phyloP scores from a whole-genome alignment of 2,329 filamentous ascomycete genomes.

The Penicillium sp. region DNA sequence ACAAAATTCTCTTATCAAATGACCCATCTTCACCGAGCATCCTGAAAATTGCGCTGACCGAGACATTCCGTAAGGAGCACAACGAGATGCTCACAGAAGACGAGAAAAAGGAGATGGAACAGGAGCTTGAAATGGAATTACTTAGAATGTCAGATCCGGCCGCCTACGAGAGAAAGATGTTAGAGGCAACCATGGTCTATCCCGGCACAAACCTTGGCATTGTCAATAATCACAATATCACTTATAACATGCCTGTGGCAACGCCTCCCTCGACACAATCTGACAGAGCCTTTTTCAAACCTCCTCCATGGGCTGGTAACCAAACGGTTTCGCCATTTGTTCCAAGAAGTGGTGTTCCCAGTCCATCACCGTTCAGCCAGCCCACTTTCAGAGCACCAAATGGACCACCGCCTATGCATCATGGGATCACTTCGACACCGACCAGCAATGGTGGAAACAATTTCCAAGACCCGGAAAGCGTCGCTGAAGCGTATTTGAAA shows the following conservation, averaged over 20 bases:
- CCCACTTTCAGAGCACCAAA: background rate
- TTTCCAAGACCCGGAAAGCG: background rate
- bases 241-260: background rate
- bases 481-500: constrained; percentile 1
- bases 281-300: constrained; percentile 4
- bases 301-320: background rate
- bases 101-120: constrained; percentile 55
- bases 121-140: constrained; percentile 39
- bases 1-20: constrained; percentile 43
- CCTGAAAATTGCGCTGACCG: constrained; percentile 58
- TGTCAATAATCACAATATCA: background rate
- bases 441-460: background rate
- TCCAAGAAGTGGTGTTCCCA: background rate
- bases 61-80: constrained; percentile 70
- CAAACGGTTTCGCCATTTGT: background rate
- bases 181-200: background rate
- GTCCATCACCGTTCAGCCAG: background rate
- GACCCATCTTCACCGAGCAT: constrained; percentile 23
- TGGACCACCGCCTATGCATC: background rate
- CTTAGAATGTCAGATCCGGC: constrained; percentile 36
- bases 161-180: constrained; percentile 26
- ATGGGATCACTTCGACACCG: background rate
- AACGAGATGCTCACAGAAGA: constrained; percentile 59
- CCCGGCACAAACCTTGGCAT: background rate
- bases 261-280: background rate